Evolutionary conservation across 495 filamentous ascomycete species (phyloP).

Genomic region (Xanthoparmelia taractica): DNA sequence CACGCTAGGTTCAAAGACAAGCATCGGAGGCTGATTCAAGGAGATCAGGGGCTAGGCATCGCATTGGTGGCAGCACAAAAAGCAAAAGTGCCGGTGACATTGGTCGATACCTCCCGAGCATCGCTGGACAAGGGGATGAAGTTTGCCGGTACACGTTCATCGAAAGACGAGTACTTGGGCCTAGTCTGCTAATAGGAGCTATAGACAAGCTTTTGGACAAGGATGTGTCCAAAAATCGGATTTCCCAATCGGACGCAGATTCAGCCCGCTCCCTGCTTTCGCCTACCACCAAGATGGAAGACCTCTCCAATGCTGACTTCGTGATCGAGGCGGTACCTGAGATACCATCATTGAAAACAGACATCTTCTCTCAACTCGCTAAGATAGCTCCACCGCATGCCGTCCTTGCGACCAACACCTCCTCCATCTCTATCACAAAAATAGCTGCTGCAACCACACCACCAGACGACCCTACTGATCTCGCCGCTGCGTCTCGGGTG

Average conservation of each 20-base stretch:
- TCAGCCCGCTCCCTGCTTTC: conserved; percentile 57
- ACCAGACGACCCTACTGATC: conserved; percentile 58
- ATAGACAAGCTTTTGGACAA: conserved; percentile 86
- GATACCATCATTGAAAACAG: conserved; percentile 75
- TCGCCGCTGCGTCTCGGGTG: conserved; percentile 76
- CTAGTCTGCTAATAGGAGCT: conserved; percentile 10
- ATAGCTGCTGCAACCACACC: conserved; percentile 79
- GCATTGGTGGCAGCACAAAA: conserved; percentile 86
- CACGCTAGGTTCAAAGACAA: conserved; percentile 4
- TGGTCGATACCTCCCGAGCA: conserved; percentile 77
- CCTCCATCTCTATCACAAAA: conserved; percentile 92
- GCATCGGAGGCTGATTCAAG: conserved; percentile 10
- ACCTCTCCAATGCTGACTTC: conserved; percentile 83
- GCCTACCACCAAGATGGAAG: conserved; percentile 65
- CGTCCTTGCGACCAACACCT: conserved; percentile 94
- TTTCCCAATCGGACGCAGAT: conserved; percentile 72
- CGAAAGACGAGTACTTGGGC: not conserved
- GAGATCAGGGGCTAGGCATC: conserved; percentile 78
- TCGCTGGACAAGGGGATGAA: conserved; percentile 86
- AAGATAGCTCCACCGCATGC: conserved; percentile 77
- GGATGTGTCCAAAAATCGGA: conserved; percentile 74
- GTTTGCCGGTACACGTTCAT: conserved; percentile 61
- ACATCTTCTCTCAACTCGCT: conserved; percentile 80
- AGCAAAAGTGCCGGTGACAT: conserved; percentile 73
- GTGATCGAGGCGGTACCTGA: conserved; percentile 97